Base-by-base conservation (phyloP, 108 stramenopile species). In the Pseudonitzschia delicatissima region DNA sequence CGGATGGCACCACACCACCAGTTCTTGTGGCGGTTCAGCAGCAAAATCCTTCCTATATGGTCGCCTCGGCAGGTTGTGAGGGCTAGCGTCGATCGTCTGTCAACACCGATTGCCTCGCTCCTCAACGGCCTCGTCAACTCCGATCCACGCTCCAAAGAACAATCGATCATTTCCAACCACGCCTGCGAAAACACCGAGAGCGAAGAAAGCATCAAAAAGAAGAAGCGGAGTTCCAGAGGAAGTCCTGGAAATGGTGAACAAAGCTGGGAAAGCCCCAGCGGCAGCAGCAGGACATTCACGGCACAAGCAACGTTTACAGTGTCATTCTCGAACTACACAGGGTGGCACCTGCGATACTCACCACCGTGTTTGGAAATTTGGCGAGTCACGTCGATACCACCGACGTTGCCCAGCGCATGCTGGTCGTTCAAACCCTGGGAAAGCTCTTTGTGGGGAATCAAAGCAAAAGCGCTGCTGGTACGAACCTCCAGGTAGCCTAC, bases 301-400 rank as follows among this genome's bases (percentile, higher is more conserved):
- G 35, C 23, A 72, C 62, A 5, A 58, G 62, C n/a, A 70, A 87
- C 61, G 83, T 93, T 32, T 93, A 76, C 60, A 63, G 64, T 34
- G 84, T 88, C 57, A 73, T 87, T 2, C 87, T 84, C 61, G 87
- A 91, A 42, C 62, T 93, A 34, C 84, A 87, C 42, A 37, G 75
- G 4, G 78, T 91, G 34, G 84, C 86, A 0, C 88, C 92, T 2
- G 57, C 72, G 32, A 84, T 88, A 51, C 67, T 93, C 29, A 93
- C 92, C 15, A 91, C 92, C 20, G 88, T 93, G 9, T 78, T 91
- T 69, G 92, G 92, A 29, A 91, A 79, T 18, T 68, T 93, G 31
- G 74, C 89, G 0, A 58, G 73, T 21, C 62, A 62, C 28, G 55
- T 91, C 44, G 50, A 57, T n/a, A 52, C 69, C 50, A 58, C 71